Percentiles rank a stretch among this genome's conserved stretches.
These are phyloP conservation scores for Candida argentea DNA, from an alignment of 805 yeast species.

Conservation along the genomic window DNA sequence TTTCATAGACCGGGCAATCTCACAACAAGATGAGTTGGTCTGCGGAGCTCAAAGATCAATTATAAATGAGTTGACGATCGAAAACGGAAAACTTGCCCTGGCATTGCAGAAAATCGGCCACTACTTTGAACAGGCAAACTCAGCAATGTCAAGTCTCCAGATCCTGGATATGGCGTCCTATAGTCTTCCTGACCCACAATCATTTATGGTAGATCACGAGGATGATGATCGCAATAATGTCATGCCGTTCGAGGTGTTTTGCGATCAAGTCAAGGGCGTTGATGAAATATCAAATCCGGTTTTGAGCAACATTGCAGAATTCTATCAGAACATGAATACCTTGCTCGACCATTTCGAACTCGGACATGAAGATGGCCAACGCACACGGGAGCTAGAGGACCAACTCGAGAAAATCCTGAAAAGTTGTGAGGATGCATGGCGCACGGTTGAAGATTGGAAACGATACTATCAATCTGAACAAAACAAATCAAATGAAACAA, in stretches of 20 bases:
- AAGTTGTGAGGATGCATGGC: slow-evolving; percentile 31
- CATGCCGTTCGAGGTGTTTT: slow-evolving; percentile 9
- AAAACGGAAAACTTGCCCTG: slow-evolving; percentile 25
- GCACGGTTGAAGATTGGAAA: slow-evolving; percentile 31
- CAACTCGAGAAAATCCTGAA: slow-evolving; percentile 23
- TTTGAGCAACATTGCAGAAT: slow-evolving; percentile 21
- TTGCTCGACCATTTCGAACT: slow-evolving; percentile 3
- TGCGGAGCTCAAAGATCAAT: slow-evolving; percentile 25
- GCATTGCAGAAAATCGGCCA: too few relatives aligned
- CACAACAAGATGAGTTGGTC: too few relatives aligned
- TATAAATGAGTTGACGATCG: slow-evolving; percentile 24
- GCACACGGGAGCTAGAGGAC: slow-evolving; percentile 13
- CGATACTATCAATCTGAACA: slow-evolving; percentile 5
- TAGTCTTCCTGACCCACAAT: too few relatives aligned
- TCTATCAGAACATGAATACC: slow-evolving; percentile 19
- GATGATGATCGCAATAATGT: too few relatives aligned
- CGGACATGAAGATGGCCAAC: slow-evolving; percentile 6
- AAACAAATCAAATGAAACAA: too few relatives aligned
- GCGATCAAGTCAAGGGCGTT: slow-evolving; percentile 26
- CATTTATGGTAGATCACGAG: too few relatives aligned
- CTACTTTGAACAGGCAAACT: slow-evolving; percentile 17
- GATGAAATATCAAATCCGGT: slow-evolving; percentile 25
- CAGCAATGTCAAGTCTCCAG: too few relatives aligned
- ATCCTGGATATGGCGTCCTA: too few relatives aligned
- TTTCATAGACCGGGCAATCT: too few relatives aligned